Percentiles rank a stretch among this genome's conserved stretches.
Conservation (phyloP, 192 early-diverging fungal genomes). For the Geranomyces michiganensis region DNA sequence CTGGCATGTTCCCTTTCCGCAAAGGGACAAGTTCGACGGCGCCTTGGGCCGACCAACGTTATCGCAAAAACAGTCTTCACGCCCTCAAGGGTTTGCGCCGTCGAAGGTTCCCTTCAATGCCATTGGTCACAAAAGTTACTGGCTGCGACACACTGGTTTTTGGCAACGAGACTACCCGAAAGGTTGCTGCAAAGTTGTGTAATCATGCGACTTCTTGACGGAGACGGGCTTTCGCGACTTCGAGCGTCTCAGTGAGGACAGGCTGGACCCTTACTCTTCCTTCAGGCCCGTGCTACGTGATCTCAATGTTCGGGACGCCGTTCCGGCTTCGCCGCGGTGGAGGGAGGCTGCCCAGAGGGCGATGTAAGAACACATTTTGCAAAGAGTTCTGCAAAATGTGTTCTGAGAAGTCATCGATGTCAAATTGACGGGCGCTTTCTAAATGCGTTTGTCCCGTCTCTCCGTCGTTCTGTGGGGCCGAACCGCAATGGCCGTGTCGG, state of each 20-base stretch:
- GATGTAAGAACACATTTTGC: constrained; percentile 31
- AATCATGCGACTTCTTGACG: constrained; percentile 41
- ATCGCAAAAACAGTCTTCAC: no score
- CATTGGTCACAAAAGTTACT: constrained; percentile 33
- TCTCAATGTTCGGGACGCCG: constrained; percentile 39
- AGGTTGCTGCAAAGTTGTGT: constrained; percentile 20
- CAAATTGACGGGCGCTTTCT: constrained; percentile 44
- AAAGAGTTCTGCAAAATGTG: constrained; percentile 5
- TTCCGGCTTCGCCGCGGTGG: constrained; percentile 15
- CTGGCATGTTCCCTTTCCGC: no score
- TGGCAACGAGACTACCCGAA: constrained; percentile 29
- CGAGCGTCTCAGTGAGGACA: not conserved
- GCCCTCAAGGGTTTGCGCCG: not conserved
- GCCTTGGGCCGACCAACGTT: no score
- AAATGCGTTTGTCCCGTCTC: constrained; percentile 36
- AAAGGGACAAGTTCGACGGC: no score
- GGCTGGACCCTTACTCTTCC: constrained; percentile 4
- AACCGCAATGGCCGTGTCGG: constrained; percentile 26
- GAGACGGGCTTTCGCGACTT: constrained; percentile 22
- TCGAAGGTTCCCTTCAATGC: constrained; percentile 15
- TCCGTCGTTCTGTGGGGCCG: constrained; percentile 14
- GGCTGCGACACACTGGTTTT: constrained; percentile 49
- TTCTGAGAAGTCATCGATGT: constrained; percentile 35
- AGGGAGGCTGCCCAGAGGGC: constrained; percentile 14
- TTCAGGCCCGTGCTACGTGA: constrained; percentile 34